A percentile compares a stretch with the other conserved stretches of the same genome.
Evolutionary conservation across 2,329 filamentous ascomycete genomes (phyloP).

Genomic region (Emergomyces africanus): DNA sequence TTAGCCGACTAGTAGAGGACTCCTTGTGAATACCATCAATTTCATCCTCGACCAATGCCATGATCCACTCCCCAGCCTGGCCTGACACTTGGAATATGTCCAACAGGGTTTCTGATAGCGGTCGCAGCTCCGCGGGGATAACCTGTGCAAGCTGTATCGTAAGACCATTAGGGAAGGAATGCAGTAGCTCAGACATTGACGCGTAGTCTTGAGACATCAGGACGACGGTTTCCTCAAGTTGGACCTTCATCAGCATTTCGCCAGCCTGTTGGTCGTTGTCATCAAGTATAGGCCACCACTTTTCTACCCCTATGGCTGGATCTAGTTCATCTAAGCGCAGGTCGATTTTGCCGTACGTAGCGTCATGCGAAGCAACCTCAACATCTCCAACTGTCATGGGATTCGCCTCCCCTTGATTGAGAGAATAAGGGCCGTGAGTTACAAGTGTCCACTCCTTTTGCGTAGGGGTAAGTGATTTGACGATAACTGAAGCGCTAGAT

Average conservation of each 20-base stretch:
- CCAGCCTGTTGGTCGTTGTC: constrained; percentile 64
- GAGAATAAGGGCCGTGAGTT: constrained; percentile 30
- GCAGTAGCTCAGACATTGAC: constrained; percentile 66
- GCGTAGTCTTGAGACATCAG: constrained; percentile 77
- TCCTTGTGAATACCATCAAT: constrained; percentile 88
- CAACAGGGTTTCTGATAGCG: constrained; percentile 72
- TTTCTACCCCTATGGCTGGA: constrained; percentile 63
- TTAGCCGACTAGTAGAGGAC: constrained; percentile 50
- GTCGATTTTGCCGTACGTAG: constrained; percentile 51
- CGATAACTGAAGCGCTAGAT: constrained; percentile 33
- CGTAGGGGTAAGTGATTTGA: constrained; percentile 35
- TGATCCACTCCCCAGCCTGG: constrained; percentile 75
- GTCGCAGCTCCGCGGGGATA: constrained; percentile 62
- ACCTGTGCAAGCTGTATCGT: constrained; percentile 74
- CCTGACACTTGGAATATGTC: constrained; percentile 95
- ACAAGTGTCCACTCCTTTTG: constrained; percentile 40
- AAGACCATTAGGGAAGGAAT: constrained; percentile 70
- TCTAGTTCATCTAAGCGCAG: constrained; percentile 69
- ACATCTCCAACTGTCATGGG: constrained; percentile 29
- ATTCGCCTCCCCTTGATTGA: constrained; percentile 28
- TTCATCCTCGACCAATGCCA: constrained; percentile 86
- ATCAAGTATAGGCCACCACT: constrained; percentile 76
- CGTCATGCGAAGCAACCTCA: constrained; percentile 35
- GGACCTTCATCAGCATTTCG: constrained; percentile 70
- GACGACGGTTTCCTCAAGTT: constrained; percentile 80